Conservation (phyloP, 306 rosid genomes). For the Corylus heterophylla region DNA sequence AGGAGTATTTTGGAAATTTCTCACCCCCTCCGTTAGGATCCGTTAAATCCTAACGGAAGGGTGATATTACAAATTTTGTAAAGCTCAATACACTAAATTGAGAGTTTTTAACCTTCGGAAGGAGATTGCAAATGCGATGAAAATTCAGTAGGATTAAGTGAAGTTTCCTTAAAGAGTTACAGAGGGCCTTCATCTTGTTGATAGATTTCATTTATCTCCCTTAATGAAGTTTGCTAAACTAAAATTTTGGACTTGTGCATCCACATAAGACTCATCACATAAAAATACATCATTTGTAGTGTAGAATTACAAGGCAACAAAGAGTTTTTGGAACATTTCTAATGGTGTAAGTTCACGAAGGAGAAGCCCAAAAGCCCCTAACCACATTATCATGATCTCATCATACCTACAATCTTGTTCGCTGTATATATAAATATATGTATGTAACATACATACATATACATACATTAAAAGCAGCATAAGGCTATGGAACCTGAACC, state of each 20-base stretch:
- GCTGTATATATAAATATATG: neutral
- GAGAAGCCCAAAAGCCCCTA: neutral
- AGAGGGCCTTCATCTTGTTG: neutral
- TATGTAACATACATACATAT: too few relatives aligned
- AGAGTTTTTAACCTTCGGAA: too few relatives aligned
- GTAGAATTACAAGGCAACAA: neutral
- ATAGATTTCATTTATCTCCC: neutral
- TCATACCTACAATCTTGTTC: neutral
- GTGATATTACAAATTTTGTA: too few relatives aligned
- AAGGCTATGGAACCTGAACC: neutral
- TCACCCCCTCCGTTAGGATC: too few relatives aligned
- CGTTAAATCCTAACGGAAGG: too few relatives aligned
- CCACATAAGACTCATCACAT: neutral
- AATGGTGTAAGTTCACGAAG: neutral
- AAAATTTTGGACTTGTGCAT: neutral
- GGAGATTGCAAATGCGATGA: too few relatives aligned
- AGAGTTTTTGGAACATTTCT: neutral
- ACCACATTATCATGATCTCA: neutral
- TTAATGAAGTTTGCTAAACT: neutral
- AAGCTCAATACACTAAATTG: too few relatives aligned
- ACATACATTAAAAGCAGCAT: neutral
- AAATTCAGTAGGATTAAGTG: too few relatives aligned
- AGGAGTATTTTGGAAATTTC: too few relatives aligned
- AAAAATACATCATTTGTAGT: neutral
- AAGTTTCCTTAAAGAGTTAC: neutral